Evolutionary conservation across 768 basidiomycete species (phyloP).

Genomic region (Psilocybe azurescens): DNA sequence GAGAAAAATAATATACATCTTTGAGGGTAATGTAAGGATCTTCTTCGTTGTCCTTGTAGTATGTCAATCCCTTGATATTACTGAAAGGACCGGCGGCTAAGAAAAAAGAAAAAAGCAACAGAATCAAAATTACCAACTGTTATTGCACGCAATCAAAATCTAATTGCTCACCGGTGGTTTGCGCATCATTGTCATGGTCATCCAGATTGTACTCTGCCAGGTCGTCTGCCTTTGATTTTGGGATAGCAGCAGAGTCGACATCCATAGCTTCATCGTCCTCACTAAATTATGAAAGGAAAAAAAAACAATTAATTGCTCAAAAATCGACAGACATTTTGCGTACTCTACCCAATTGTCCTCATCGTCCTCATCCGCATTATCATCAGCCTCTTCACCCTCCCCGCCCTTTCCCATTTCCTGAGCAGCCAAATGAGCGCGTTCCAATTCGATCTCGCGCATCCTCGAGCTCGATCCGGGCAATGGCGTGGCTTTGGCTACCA

Average conservation of each 20-base stretch:
- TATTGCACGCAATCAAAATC: conserved; percentile 8
- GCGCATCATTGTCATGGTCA: conserved; percentile 84
- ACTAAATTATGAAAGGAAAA: conserved; percentile 28
- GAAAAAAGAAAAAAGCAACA: not conserved
- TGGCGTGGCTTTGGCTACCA: too few relatives aligned
- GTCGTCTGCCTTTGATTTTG: conserved; percentile 58
- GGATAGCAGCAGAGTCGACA: conserved; percentile 46
- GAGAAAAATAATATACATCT: conserved; percentile 60
- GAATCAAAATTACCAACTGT: not conserved
- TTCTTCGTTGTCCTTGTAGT: conserved; percentile 89
- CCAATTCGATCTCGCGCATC: conserved; percentile 87
- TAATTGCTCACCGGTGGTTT: conserved; percentile 35
- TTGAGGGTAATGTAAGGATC: conserved; percentile 98
- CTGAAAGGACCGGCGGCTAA: conserved; percentile 83
- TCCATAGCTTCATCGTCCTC: conserved; percentile 65
- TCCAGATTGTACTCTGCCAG: conserved; percentile 90
- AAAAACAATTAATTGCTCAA: conserved; percentile 15
- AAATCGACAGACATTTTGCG: conserved; percentile 40
- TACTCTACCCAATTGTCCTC: conserved; percentile 87
- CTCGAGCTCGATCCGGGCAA: conserved; percentile 88
- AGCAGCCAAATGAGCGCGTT: conserved; percentile 80
- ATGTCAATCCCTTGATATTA: conserved; percentile 93
- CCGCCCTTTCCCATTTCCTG: conserved; percentile 71
- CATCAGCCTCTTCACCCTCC: conserved; percentile 71
- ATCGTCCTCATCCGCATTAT: conserved; percentile 52